Percentiles rank a stretch among this genome's conserved stretches.
Conservation (phyloP, 2,329 filamentous ascomycete genomes). For the Pestalotiopsis sp. region DNA sequence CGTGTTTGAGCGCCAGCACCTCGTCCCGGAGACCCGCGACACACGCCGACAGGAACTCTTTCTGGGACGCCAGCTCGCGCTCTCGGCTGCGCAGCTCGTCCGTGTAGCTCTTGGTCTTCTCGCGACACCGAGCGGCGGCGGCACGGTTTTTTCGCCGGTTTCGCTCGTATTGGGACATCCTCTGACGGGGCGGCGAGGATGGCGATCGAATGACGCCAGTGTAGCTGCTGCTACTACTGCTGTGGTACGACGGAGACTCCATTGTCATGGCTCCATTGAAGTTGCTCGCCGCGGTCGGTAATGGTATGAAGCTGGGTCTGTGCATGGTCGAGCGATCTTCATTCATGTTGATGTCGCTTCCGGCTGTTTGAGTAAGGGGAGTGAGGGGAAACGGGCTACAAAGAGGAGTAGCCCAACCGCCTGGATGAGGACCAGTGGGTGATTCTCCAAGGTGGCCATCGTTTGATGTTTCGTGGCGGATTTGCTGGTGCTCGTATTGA, state of each 20-base stretch:
- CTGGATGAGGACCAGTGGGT: background rate
- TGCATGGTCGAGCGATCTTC: background rate
- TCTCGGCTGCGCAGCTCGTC: conserved; percentile 29
- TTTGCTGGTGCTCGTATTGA: background rate
- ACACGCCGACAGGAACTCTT: conserved; percentile 21
- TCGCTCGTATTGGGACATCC: conserved; percentile 1
- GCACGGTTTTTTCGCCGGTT: conserved; percentile 27
- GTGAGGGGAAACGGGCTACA: background rate
- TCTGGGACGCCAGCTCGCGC: conserved; percentile 18
- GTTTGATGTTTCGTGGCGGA: background rate
- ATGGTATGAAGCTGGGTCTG: background rate
- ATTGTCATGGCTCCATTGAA: background rate
- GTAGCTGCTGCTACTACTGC: background rate
- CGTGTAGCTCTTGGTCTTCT: conserved; percentile 30
- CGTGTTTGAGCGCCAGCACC: conserved; percentile 32
- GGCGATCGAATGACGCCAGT: background rate
- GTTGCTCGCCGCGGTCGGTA: background rate
- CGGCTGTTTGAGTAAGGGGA: background rate
- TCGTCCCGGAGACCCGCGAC: conserved; percentile 28
- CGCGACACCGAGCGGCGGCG: conserved; percentile 34
- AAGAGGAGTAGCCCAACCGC: background rate
- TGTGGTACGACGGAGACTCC: background rate
- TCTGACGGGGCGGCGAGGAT: background rate
- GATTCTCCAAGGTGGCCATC: background rate
- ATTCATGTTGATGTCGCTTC: background rate